Conservation (phyloP, 139 green algal genomes). For the Dunaliella primolecta region DNA sequence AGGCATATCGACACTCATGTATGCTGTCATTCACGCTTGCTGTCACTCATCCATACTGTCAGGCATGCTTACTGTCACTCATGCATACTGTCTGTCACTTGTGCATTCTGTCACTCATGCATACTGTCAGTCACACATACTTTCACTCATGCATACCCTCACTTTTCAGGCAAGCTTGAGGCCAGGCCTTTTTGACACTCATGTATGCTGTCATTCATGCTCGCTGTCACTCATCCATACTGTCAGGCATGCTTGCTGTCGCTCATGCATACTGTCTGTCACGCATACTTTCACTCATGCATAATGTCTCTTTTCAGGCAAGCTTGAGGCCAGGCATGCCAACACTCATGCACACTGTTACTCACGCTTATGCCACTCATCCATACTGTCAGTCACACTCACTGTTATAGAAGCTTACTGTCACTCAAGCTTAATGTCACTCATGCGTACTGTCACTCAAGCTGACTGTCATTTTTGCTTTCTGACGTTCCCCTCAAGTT, state of each 20-base stretch:
- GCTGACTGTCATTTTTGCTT: not conserved
- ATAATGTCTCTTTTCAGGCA: not conserved
- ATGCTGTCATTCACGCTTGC: not conserved
- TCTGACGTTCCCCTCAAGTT: not conserved
- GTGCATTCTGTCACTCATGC: not conserved
- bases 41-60: not conserved
- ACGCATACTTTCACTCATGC: not conserved
- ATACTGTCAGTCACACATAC: not conserved
- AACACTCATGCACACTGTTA: not conserved
- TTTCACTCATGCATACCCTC: too few relatives aligned
- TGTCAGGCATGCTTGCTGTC: not conserved
- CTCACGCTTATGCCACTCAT: not conserved
- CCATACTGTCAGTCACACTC: not conserved
- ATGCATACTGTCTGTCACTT: not conserved
- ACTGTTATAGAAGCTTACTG: too few relatives aligned
- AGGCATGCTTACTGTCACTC: not conserved
- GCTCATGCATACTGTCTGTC: not conserved
- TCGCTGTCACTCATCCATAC: not conserved
- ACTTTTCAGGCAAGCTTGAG: not conserved
- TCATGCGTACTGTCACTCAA: slow-evolving; percentile 1
- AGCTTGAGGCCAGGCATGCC: not conserved
- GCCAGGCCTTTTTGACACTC: not conserved
- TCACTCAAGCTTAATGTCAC: not conserved
- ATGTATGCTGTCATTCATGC: not conserved
- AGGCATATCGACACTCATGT: not conserved